Evolutionary conservation across 106 monocot species (phyloP).

Genomic region (Alisma plantagoaquatica): DNA sequence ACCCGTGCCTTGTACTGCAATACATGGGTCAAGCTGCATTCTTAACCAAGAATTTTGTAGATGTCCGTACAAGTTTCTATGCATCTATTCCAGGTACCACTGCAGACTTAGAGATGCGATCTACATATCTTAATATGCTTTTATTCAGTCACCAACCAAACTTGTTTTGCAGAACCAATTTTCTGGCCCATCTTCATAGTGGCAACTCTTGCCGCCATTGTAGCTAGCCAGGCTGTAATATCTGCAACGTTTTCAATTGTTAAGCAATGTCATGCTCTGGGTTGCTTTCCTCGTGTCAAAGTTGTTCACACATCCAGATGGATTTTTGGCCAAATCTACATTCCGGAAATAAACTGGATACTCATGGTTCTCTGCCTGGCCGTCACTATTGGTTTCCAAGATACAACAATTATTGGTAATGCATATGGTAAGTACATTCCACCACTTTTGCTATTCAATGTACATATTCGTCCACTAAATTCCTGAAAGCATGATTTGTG

Average conservation of each 20-base stretch:
- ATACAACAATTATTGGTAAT: slow-evolving; percentile 63
- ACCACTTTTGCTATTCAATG: too few relatives aligned
- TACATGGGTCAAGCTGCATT: slow-evolving; percentile 39
- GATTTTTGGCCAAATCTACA: slow-evolving; percentile 76
- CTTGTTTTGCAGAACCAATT: slow-evolving; percentile 49
- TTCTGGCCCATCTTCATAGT: slow-evolving; percentile 83
- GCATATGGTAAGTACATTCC: slow-evolving; percentile 76
- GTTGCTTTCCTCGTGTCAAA: slow-evolving; percentile 90
- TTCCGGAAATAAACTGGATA: slow-evolving; percentile 86
- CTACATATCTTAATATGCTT: too few relatives aligned
- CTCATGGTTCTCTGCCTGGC: slow-evolving; percentile 70
- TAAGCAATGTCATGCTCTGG: slow-evolving; percentile 74
- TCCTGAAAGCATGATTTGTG: too few relatives aligned
- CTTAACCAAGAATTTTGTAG: slow-evolving; percentile 16
- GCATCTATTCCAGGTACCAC: slow-evolving; percentile 27
- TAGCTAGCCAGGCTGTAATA: slow-evolving; percentile 82
- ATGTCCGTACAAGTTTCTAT: slow-evolving; percentile 21
- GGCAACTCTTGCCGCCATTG: slow-evolving; percentile 70
- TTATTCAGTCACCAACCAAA: too few relatives aligned
- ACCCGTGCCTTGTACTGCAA: slow-evolving; percentile 29
- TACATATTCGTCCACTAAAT: too few relatives aligned
- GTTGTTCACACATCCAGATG: slow-evolving; percentile 73
- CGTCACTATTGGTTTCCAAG: slow-evolving; percentile 64
- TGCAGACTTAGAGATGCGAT: too few relatives aligned
- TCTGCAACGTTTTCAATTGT: slow-evolving; percentile 94